These are phyloP conservation scores for Diaporthe sp. DNA, from an alignment of 2,329 filamentous ascomycete species.

Conservation along the genomic window DNA sequence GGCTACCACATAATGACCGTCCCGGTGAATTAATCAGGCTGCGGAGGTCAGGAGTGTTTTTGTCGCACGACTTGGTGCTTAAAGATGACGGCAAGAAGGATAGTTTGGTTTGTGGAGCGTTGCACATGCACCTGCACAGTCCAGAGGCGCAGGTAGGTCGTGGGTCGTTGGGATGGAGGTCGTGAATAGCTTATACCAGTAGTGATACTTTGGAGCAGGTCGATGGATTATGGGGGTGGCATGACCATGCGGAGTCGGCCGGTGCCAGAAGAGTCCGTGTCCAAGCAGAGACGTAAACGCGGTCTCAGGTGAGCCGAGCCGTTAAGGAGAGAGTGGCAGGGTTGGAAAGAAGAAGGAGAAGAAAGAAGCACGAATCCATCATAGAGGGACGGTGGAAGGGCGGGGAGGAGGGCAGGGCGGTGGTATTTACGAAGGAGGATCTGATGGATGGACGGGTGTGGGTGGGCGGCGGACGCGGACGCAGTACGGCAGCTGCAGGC, in stretches of 20 bases:
- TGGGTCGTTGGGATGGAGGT: not conserved
- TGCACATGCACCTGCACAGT: conserved; percentile 11
- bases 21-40: not conserved
- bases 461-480: conserved; percentile 13
- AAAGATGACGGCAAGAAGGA: conserved; percentile 7
- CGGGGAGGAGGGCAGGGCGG: conserved; percentile 37
- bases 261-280: conserved; percentile 20
- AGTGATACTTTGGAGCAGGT: not conserved
- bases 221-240: conserved; percentile 27
- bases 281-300: conserved; percentile 36
- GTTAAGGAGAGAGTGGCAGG: conserved; percentile 11
- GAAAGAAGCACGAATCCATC: conserved; percentile 28
- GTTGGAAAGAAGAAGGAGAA: not conserved
- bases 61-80: not conserved
- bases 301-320: conserved; percentile 25
- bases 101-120: not conserved
- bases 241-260: conserved; percentile 5
- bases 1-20: conserved; percentile 27
- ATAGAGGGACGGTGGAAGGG: conserved; percentile 21
- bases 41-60: not conserved
- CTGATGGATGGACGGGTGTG: conserved; percentile 24
- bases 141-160: not conserved
- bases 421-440: conserved; percentile 27
- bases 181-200: conserved; percentile 10
- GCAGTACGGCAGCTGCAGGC: conserved; percentile 23